phyloP scores from a whole-genome alignment of 345 rosid species.

The Bretschneidera sinensis region DNA sequence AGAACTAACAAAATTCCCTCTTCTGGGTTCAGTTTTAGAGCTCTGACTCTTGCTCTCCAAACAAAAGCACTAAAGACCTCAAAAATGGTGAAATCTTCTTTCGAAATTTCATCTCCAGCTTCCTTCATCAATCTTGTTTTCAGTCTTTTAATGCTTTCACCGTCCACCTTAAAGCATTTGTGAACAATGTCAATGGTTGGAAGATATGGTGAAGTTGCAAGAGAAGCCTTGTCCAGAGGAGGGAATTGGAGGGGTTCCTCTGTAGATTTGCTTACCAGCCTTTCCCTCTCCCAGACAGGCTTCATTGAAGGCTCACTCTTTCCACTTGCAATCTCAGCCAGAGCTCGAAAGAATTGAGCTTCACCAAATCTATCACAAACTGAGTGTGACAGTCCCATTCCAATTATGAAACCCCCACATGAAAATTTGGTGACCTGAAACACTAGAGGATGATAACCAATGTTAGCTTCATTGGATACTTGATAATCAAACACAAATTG shows the following conservation, averaged over 20 bases:
- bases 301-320: slow-evolving; percentile 33
- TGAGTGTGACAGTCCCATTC: slow-evolving; percentile 52
- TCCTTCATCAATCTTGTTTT: slow-evolving; percentile 23
- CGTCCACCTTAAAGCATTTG: slow-evolving; percentile 29
- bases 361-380: slow-evolving; percentile 59
- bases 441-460: slow-evolving; percentile 30
- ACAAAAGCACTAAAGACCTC: slow-evolving; percentile 48
- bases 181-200: slow-evolving; percentile 34
- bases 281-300: slow-evolving; percentile 51
- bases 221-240: neutral
- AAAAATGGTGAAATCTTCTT: slow-evolving; percentile 32
- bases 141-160: slow-evolving; percentile 30
- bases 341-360: slow-evolving; percentile 41
- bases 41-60: slow-evolving; percentile 48
- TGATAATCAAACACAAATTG: slow-evolving; percentile 30
- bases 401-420: slow-evolving; percentile 58
- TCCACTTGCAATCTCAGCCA: slow-evolving; percentile 40
- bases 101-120: neutral
- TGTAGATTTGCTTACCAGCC: neutral
- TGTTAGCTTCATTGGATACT: slow-evolving; percentile 13
- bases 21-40: slow-evolving; percentile 36
- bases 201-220: slow-evolving; percentile 37
- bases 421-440: slow-evolving; percentile 47
- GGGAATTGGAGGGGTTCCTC: neutral
- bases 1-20: slow-evolving; percentile 31